Conservation (phyloP, 2,329 filamentous ascomycete species). For the Ilyonectria sp. region DNA sequence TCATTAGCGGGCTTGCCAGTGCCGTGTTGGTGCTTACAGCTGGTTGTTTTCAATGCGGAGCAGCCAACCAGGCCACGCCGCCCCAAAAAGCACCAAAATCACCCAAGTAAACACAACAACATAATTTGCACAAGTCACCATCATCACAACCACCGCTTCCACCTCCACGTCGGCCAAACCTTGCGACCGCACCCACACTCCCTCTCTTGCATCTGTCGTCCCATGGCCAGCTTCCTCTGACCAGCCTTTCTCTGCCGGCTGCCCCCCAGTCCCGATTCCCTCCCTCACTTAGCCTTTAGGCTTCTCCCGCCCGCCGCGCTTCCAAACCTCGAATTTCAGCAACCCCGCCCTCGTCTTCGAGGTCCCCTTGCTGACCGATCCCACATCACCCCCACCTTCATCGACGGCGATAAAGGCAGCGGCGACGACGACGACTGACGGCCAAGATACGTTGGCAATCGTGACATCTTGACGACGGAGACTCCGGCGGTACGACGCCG, state of each 20-base stretch:
- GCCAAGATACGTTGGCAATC: neutral
- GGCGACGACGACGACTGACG: neutral
- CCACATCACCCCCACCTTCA: slow-evolving; percentile 29
- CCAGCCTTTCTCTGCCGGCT: slow-evolving; percentile 20
- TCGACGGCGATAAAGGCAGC: slow-evolving; percentile 15
- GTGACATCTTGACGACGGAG: neutral
- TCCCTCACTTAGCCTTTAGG: slow-evolving; percentile 30
- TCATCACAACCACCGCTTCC: slow-evolving; percentile 30
- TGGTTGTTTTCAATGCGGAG: slow-evolving; percentile 5
- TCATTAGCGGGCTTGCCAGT: slow-evolving; percentile 2
- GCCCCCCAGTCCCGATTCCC: slow-evolving; percentile 19
- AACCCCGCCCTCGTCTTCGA: slow-evolving; percentile 30
- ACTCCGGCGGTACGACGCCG: slow-evolving; percentile 1
- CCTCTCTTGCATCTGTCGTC: slow-evolving; percentile 16
- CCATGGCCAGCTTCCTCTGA: slow-evolving; percentile 19
- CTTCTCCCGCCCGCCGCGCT: slow-evolving; percentile 29
- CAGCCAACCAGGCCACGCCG: neutral
- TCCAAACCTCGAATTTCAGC: slow-evolving; percentile 72
- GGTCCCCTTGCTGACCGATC: slow-evolving; percentile 33
- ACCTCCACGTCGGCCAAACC: slow-evolving; percentile 24
- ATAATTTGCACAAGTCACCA: slow-evolving; percentile 26
- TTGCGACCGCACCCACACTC: slow-evolving; percentile 22
- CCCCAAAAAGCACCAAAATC: slow-evolving; percentile 17
- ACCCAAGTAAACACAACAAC: slow-evolving; percentile 40
- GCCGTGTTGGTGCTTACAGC: neutral